Evolutionary conservation across 2,329 filamentous ascomycete genomes (phyloP).

Genomic region (Apiospora aurea): DNA sequence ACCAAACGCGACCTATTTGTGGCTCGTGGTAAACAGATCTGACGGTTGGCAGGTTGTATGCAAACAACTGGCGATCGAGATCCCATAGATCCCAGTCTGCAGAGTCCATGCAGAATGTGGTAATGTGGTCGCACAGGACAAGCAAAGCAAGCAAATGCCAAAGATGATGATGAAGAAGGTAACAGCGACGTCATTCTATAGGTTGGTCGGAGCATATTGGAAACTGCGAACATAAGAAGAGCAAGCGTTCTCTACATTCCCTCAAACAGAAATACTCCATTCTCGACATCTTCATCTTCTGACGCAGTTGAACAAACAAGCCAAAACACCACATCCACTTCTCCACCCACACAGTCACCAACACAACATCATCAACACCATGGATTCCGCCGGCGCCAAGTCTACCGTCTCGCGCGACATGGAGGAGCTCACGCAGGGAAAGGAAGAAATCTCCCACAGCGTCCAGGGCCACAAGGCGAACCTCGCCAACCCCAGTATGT

Average conservation of each 20-base stretch:
- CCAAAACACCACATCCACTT: not conserved
- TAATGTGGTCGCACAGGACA: not conserved
- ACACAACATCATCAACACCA: constrained; percentile 32
- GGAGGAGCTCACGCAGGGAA: constrained; percentile 46
- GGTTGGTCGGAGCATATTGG: not conserved
- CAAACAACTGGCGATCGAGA: constrained; percentile 4
- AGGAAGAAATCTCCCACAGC: constrained; percentile 36
- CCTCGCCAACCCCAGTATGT: constrained; percentile 53
- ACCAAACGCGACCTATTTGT: not conserved
- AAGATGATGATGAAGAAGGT: not conserved
- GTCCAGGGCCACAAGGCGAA: constrained; percentile 55
- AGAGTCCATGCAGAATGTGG: not conserved
- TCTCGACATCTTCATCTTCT: not conserved
- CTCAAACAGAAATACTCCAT: not conserved
- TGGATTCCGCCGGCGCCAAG: constrained; percentile 46
- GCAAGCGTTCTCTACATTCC: not conserved
- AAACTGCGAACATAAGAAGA: not conserved
- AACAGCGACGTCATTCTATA: constrained; percentile 7
- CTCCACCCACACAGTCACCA: not conserved
- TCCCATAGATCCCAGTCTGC: not conserved
- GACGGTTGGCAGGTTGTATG: not conserved
- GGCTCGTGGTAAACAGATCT: not conserved
- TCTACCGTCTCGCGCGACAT: constrained; percentile 51
- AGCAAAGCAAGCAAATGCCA: not conserved
- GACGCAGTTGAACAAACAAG: not conserved